These are phyloP conservation scores for Lithospermum erythrorhizon DNA, from an alignment of 257 asterid genomes.

Conservation along the genomic window DNA sequence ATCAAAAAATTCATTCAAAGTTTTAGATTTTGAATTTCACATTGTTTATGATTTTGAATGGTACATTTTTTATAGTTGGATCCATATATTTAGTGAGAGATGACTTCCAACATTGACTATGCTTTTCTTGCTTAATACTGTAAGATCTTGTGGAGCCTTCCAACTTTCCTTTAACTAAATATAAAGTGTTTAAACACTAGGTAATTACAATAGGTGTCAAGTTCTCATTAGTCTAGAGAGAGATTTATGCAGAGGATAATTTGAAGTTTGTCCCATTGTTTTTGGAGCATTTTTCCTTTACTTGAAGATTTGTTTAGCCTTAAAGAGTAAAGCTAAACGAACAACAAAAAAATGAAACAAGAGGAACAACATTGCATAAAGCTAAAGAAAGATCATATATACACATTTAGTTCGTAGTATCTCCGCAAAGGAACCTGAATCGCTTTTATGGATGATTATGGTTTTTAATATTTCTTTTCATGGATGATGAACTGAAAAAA, in stretches of 20 bases:
- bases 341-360: slow-evolving; percentile 6
- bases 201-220: slow-evolving; percentile 15
- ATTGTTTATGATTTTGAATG: not conserved
- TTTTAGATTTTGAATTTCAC: not conserved
- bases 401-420: too few species aligned
- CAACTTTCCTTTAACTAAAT: not conserved
- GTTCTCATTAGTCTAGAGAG: slow-evolving; percentile 9
- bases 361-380: slow-evolving; percentile 23
- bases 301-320: slow-evolving; percentile 45
- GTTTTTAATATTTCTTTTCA: too few species aligned
- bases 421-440: too few species aligned
- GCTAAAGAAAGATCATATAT: slow-evolving; percentile 23
- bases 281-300: slow-evolving; percentile 47
- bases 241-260: not conserved
- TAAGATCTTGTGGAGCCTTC: slow-evolving; percentile 25
- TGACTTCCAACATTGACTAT: slow-evolving; percentile 37
- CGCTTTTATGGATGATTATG: too few species aligned
- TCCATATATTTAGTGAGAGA: not conserved
- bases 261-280: too few species aligned
- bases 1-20: slow-evolving; percentile 2
- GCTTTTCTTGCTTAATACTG: slow-evolving; percentile 33
- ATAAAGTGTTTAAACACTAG: slow-evolving; percentile 7
- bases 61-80: too few species aligned
- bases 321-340: slow-evolving; percentile 39
- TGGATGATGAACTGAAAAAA: too few species aligned